phyloP scores from a whole-genome alignment of 2,329 filamentous ascomycete species.

The Penicillium hesseltinei region DNA sequence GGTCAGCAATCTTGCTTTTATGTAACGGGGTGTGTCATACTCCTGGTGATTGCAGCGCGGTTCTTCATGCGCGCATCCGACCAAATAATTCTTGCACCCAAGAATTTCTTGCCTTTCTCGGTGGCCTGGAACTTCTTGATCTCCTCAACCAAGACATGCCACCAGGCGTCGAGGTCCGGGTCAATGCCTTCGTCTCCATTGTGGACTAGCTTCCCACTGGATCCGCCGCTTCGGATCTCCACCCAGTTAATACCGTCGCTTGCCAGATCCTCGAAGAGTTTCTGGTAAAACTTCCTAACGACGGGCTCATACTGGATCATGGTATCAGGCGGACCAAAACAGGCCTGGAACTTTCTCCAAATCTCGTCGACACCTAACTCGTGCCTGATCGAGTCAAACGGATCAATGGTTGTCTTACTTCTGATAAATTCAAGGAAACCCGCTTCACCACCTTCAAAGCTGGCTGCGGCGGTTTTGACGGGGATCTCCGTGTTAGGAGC shows the following conservation, averaged over 20 bases:
- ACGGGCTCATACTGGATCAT: not conserved
- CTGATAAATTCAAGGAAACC: not conserved
- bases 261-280: conserved; percentile 66
- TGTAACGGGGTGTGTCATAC: not conserved
- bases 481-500: not conserved
- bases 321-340: not conserved
- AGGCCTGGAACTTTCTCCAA: not conserved
- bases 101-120: not conserved
- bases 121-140: not conserved
- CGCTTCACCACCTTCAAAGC: not conserved
- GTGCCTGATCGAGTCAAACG: not conserved
- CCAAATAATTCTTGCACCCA: not conserved
- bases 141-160: not conserved
- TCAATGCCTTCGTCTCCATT: conserved; percentile 43
- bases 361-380: not conserved
- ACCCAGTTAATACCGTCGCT: conserved; percentile 80
- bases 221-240: conserved; percentile 74
- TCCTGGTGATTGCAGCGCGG: not conserved
- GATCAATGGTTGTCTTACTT: not conserved
- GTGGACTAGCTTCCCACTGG: conserved; percentile 64
- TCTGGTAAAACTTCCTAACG: conserved; percentile 52
- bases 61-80: not conserved
- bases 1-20: conserved; percentile 28
- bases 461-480: not conserved
- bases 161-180: not conserved